Percentiles rank a stretch among this genome's conserved stretches.
Conservation (phyloP, 1,284 basidiomycete genomes). For the Phlebopus sp. region DNA sequence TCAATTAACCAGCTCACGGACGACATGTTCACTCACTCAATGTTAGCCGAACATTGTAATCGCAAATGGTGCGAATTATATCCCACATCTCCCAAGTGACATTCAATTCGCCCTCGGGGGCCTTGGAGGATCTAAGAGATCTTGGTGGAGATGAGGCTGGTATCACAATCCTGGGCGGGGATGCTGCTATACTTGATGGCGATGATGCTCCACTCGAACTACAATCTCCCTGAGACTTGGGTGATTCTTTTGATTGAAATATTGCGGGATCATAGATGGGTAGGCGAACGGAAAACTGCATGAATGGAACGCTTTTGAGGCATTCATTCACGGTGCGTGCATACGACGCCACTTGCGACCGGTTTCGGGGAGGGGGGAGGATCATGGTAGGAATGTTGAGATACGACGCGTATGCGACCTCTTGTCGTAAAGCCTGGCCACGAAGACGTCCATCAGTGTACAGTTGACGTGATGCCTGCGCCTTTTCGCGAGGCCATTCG, state of each 20-base stretch:
- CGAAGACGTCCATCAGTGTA: slow-evolving; percentile 16
- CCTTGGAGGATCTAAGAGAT: slow-evolving; percentile 26
- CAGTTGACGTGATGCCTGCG: slow-evolving; percentile 14
- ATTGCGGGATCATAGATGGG: slow-evolving; percentile 78
- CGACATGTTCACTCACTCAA: slow-evolving; percentile 56
- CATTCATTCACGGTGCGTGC: slow-evolving; percentile 85
- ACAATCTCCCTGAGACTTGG: slow-evolving; percentile 21
- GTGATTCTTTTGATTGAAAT: slow-evolving; percentile 39
- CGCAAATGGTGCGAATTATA: slow-evolving; percentile 84
- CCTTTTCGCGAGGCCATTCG: slow-evolving; percentile 27
- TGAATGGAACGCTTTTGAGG: slow-evolving; percentile 66
- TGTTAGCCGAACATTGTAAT: slow-evolving; percentile 79
- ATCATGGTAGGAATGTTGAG: slow-evolving; percentile 84
- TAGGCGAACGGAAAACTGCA: slow-evolving; percentile 78
- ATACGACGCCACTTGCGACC: slow-evolving; percentile 85
- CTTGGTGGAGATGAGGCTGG: slow-evolving; percentile 19
- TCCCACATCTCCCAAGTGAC: slow-evolving; percentile 99
- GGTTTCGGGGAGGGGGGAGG: slow-evolving; percentile 87
- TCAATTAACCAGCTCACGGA: slow-evolving; percentile 3
- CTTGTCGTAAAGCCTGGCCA: slow-evolving; percentile 84
- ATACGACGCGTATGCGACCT: slow-evolving; percentile 91
- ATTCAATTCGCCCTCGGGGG: slow-evolving; percentile 63
- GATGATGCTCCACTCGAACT: slow-evolving; percentile 16
- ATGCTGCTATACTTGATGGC: slow-evolving; percentile 23
- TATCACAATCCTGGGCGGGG: slow-evolving; percentile 37